Base-by-base conservation (phyloP, 441 rosid genomes). In the Pelargonium myrrhifolium region DNA sequence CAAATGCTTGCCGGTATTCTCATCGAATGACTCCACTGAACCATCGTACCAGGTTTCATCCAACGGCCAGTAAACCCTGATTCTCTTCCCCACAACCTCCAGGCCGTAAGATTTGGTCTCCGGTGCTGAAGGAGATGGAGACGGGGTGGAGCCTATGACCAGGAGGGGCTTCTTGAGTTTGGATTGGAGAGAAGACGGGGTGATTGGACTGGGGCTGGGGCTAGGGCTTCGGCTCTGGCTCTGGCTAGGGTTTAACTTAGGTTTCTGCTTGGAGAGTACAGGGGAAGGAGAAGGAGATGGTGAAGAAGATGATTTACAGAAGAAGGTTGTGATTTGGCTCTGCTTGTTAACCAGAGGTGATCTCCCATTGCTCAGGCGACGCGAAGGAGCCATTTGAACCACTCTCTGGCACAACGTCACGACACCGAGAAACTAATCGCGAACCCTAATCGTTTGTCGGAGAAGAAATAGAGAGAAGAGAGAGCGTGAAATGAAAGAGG, bases 51-150 rank as follows among this genome's bases (percentile, higher is more conserved):
- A 90, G 66, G 70, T 75, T 78, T 86, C 79, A 78, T 95, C 98
- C 87, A 95, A 70, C 65, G 99, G 98, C 99, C 99, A 95, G 74
- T 81, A 90, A 81, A 95, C 89, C 84, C 80, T 82, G 72, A 95
- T 67, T 76, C 88, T 79, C 87, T 73, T 86, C 7, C 78, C 87
- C 53, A 89, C 72, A 6, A 85, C 95, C 78, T 90, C 96, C 9
- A 74, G 78, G 0, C 86, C 95, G 74, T 72, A 85, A 3, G 76
- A 73, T 65, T 42, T 67, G 10, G 65, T 24, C 10, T 56, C 77
- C 20, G 80, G 69, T 35, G 76, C 68, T 49, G 83, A 70, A 7
- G 76, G 75, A 42, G 81, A 74, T 0, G 79, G 78, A 21, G 83
- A 76, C 9, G 86, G 83, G 0, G 82, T 71, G 72, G 77, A 79